Conservation (phyloP, 108 stramenopile species). For the Bacterosira constricta region DNA sequence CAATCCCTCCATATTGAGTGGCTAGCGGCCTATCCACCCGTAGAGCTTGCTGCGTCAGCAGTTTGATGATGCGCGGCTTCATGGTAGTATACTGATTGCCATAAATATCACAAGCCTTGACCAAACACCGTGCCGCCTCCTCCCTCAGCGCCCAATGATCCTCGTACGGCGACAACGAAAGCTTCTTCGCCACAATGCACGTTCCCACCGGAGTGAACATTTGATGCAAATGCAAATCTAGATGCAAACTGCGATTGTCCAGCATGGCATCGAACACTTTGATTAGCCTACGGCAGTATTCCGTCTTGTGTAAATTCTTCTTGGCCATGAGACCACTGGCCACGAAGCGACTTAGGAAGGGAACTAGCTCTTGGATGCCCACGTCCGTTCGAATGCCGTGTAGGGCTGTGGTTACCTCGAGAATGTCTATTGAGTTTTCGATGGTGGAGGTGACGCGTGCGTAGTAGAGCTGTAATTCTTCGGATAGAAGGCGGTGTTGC, state of each 20-base stretch:
- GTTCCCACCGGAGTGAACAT: conserved; percentile 78
- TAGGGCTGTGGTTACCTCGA: conserved; percentile 11
- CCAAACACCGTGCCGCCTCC: conserved; percentile 65
- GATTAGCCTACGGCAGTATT: conserved; percentile 67
- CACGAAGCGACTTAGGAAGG: conserved; percentile 75
- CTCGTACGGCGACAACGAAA: conserved; percentile 44
- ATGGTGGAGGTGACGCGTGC: conserved; percentile 65
- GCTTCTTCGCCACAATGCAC: conserved; percentile 79
- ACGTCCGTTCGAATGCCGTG: conserved; percentile 55
- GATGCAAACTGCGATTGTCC: conserved; percentile 73
- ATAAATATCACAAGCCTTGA: conserved; percentile 67
- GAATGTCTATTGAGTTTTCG: conserved; percentile 47
- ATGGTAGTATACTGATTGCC: conserved; percentile 79
- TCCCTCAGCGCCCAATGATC: conserved; percentile 77
- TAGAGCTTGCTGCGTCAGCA: conserved; percentile 58
- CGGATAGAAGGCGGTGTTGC: conserved; percentile 77
- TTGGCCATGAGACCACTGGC: conserved; percentile 54
- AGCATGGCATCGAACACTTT: conserved; percentile 68
- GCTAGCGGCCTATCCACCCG: conserved; percentile 44
- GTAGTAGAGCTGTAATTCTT: conserved; percentile 85
- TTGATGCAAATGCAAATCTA: conserved; percentile 88
- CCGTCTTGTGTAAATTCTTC: conserved; percentile 60
- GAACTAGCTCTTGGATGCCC: conserved; percentile 84
- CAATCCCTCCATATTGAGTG: conserved; percentile 82
- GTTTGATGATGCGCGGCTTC: conserved; percentile 69